Conservation (phyloP, 495 filamentous ascomycete species). For the Penicillium verhagenii region DNA sequence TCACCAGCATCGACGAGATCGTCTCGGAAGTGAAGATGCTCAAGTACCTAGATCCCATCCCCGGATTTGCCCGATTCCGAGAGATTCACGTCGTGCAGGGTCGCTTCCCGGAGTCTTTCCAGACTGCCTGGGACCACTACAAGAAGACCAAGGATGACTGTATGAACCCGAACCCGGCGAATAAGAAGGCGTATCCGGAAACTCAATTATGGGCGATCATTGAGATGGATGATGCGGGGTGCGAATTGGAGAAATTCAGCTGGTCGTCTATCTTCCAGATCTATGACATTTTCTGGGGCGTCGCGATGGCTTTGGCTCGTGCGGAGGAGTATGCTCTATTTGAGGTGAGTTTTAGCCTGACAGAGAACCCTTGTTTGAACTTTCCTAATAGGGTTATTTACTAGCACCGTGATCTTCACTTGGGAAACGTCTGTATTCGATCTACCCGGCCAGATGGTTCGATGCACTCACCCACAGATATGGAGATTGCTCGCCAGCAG, state of each 20-base stretch:
- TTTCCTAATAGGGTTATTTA: not conserved
- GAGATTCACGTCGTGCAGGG: conserved; percentile 73
- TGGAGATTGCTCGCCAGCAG: conserved; percentile 27
- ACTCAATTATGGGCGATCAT: conserved; percentile 76
- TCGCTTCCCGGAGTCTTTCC: conserved; percentile 59
- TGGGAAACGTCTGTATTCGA: conserved; percentile 80
- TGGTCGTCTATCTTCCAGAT: conserved; percentile 58
- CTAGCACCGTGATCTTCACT: conserved; percentile 81
- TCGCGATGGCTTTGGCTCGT: conserved; percentile 71
- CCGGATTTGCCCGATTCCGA: conserved; percentile 91
- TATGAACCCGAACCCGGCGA: conserved; percentile 64
- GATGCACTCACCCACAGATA: conserved; percentile 34
- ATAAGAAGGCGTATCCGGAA: conserved; percentile 57
- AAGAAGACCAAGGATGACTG: conserved; percentile 58
- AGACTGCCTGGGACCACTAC: conserved; percentile 64
- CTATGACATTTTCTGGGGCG: conserved; percentile 85
- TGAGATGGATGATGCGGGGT: conserved; percentile 85
- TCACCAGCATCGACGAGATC: conserved; percentile 53
- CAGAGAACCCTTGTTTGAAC: not conserved
- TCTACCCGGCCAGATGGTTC: conserved; percentile 37
- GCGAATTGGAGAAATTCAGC: conserved; percentile 63
- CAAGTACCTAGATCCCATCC: conserved; percentile 71
- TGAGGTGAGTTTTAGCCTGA: conserved; percentile 50
- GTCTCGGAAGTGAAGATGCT: conserved; percentile 71
- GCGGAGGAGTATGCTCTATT: conserved; percentile 73